Conservation (phyloP, 2,329 filamentous ascomycete species). For the Epichloe uncinata region DNA sequence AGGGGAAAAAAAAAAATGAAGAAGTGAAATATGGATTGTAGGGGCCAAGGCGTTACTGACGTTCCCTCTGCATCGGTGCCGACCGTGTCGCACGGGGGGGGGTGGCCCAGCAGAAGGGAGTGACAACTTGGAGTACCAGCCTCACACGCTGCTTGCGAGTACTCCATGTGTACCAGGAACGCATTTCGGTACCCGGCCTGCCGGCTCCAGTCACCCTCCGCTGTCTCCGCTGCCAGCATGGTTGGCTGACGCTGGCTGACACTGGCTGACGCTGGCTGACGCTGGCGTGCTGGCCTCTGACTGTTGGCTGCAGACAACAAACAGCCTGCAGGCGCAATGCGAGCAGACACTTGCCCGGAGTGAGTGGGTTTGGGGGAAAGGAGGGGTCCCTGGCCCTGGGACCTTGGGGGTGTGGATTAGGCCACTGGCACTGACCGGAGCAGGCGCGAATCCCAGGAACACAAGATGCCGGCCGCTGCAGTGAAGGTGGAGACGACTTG, state of each 20-base stretch:
- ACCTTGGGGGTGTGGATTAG: background rate
- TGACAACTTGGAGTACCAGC: background rate
- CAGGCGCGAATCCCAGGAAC: conserved; percentile 1
- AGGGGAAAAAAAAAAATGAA: background rate
- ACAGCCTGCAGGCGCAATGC: conserved; percentile 1
- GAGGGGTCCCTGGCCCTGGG: background rate
- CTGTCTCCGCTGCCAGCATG: background rate
- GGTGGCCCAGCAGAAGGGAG: conserved; percentile 1
- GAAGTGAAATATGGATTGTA: conserved; percentile 3
- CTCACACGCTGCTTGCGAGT: background rate
- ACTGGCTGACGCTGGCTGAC: too few relatives aligned
- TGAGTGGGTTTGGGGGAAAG: background rate
- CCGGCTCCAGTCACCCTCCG: background rate
- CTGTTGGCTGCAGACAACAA: background rate
- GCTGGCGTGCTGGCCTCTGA: background rate
- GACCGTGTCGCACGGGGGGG: conserved; percentile 2
- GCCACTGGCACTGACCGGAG: background rate
- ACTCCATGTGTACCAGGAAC: background rate
- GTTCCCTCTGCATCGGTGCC: conserved; percentile 3
- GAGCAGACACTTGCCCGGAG: background rate
- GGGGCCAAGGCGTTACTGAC: conserved; percentile 2
- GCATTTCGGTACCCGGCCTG: conserved; percentile 3
- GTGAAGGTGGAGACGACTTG: background rate
- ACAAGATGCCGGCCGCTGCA: background rate
- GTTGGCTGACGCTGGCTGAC: too few relatives aligned